These are phyloP conservation scores for Dionaea muscipula DNA, from an alignment of 179 eudicot species.

Conservation along the genomic window DNA sequence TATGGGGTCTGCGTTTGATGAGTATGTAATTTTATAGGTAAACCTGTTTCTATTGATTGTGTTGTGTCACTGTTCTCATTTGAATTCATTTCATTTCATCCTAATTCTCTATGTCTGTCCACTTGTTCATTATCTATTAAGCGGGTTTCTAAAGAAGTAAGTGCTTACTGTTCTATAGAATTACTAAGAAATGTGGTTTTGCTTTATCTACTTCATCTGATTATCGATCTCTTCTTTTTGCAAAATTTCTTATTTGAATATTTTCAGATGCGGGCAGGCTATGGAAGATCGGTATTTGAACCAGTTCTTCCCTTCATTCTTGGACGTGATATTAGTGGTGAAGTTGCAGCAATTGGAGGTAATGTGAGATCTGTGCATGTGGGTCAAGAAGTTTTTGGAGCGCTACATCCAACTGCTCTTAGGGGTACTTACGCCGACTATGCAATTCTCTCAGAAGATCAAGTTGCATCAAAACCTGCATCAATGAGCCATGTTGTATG, in stretches of 20 bases:
- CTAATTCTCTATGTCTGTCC: too few relatives aligned
- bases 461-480: slow-evolving; percentile 56
- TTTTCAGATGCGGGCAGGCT: slow-evolving; percentile 90
- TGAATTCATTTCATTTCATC: too few relatives aligned
- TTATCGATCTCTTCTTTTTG: slow-evolving; percentile 1
- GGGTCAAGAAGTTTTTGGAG: slow-evolving; percentile 94
- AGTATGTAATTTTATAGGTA: too few relatives aligned
- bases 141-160: too few relatives aligned
- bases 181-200: too few relatives aligned
- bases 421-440: slow-evolving; percentile 95
- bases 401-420: slow-evolving; percentile 90
- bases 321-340: slow-evolving; percentile 99
- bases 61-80: too few relatives aligned
- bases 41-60: too few relatives aligned
- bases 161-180: too few relatives aligned
- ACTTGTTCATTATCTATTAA: too few relatives aligned
- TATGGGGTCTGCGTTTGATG: too few relatives aligned
- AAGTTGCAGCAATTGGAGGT: slow-evolving; percentile 75
- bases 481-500: slow-evolving; percentile 74
- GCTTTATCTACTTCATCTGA: too few relatives aligned
- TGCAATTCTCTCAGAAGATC: slow-evolving; percentile 75
- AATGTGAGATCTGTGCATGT: slow-evolving; percentile 51
- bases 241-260: slow-evolving; percentile 7
- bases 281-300: slow-evolving; percentile 79
- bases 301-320: slow-evolving; percentile 73